Conservation (phyloP, 805 yeast species). For the Cyberlindnera euphorbiae region DNA sequence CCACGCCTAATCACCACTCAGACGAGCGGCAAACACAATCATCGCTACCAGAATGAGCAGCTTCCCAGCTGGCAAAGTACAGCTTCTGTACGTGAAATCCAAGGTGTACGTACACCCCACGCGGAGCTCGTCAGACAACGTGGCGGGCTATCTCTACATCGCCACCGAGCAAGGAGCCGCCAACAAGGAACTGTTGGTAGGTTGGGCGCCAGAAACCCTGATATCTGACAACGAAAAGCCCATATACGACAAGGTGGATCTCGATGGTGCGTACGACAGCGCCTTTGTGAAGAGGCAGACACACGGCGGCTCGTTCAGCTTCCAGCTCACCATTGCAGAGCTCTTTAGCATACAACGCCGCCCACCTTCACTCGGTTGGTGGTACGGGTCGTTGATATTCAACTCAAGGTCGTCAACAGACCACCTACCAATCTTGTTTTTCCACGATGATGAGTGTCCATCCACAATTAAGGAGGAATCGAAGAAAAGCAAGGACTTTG, state of each 20-base stretch:
- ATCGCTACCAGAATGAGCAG: too few relatives aligned
- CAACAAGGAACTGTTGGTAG: slow-evolving; percentile 53
- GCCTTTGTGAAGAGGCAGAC: slow-evolving; percentile 49
- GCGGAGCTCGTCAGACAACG: slow-evolving; percentile 63
- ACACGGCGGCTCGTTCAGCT: slow-evolving; percentile 53
- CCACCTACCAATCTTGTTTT: slow-evolving; percentile 77
- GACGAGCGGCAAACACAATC: too few relatives aligned
- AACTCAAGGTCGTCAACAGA: slow-evolving; percentile 58
- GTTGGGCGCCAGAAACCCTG: slow-evolving; percentile 63
- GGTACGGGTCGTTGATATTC: slow-evolving; percentile 84
- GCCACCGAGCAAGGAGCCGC: slow-evolving; percentile 45
- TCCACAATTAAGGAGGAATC: slow-evolving; percentile 64
- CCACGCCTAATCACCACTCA: too few relatives aligned
- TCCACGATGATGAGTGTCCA: slow-evolving; percentile 85
- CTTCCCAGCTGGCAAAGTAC: slow-evolving; percentile 21
- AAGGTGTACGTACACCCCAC: slow-evolving; percentile 86
- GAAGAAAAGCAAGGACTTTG: slow-evolving; percentile 58
- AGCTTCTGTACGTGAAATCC: slow-evolving; percentile 44
- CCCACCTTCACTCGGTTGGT: slow-evolving; percentile 80
- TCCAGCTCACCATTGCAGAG: slow-evolving; percentile 53
- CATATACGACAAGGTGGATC: slow-evolving; percentile 46
- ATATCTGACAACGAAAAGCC: slow-evolving; percentile 42
- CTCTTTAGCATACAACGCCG: slow-evolving; percentile 79
- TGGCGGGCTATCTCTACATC: slow-evolving; percentile 71
- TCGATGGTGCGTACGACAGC: slow-evolving; percentile 23